Evolutionary conservation across 352 stramenopile genomes (phyloP), one percentile per base, ranked within the genome.

Genomic region (Thalassiosira mediterranea): DNA sequence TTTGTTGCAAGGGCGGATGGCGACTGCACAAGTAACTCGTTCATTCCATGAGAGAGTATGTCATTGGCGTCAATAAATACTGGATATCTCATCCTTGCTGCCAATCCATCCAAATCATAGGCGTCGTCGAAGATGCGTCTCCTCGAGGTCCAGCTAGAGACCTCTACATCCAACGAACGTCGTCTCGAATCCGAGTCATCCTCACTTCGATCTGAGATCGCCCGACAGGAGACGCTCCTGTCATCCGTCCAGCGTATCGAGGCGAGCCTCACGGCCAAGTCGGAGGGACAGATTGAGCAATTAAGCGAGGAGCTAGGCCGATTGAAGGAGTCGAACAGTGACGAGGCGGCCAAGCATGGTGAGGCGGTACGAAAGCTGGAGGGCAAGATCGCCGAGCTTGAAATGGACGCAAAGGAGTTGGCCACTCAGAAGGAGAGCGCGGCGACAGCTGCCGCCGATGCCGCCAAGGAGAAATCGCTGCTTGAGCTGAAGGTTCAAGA

Each of bases 181-280:
- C 66, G 88, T 2, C 62, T 88, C 2, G 47, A 66, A 13, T 67
- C 84, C 8, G 83, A 93, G 29, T 58, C 68, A 0, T 65, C 64
- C 28, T 68, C 82, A 17, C 70, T 93, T 25, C 75, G 85, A 38
- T 70, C 53, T 25, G 88, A 94, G 66, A 68, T 91, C 60, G 57
- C 80, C 23, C 28, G 73, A 54, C 78, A 92, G 62, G 88, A 78
- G 44, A 57, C 80, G 48, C 53, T 94, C 11, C 70, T 89, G 10
- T 67, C 89, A 29, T 83, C 74, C 1, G 70, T 94, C 25, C 79
- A 91, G 56, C 70, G 83, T 8, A 92, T 94, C 38, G 86, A 94
- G 65, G 73, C 82, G 0, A 88, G 73, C 37, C 72, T 94, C 10
- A 68, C 70, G 8, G 72, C 83, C 3, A 87, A 87, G 59, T 82